These are phyloP conservation scores for Phycomyces blakesleeanus DNA, from an alignment of 192 early-diverging fungal species.

Conservation along the genomic window DNA sequence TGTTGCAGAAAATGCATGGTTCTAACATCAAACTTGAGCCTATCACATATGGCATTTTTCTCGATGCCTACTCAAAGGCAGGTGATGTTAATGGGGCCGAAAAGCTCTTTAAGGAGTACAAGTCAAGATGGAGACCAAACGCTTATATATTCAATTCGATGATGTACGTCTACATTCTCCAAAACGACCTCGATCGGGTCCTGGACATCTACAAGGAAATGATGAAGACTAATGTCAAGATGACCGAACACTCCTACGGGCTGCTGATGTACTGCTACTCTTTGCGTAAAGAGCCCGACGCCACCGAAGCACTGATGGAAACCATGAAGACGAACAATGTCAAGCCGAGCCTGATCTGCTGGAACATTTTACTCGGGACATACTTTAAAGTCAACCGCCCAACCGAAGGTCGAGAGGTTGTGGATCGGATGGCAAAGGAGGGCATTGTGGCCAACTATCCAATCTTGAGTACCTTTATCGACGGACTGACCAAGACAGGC, in stretches of 20 bases:
- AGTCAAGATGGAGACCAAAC: slow-evolving; percentile 57
- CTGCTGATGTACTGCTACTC: slow-evolving; percentile 42
- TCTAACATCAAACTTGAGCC: slow-evolving; percentile 4
- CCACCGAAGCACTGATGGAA: slow-evolving; percentile 34
- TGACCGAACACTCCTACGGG: slow-evolving; percentile 43
- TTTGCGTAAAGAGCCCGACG: slow-evolving; percentile 31
- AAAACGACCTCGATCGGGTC: slow-evolving; percentile 40
- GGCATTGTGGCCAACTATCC: slow-evolving; percentile 40
- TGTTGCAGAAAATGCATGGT: slow-evolving; percentile 14
- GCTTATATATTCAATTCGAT: slow-evolving; percentile 80
- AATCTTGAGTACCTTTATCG: slow-evolving; percentile 40
- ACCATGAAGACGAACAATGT: slow-evolving; percentile 42
- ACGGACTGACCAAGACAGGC: slow-evolving; percentile 36
- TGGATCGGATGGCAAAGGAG: slow-evolving; percentile 39
- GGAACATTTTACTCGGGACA: slow-evolving; percentile 49
- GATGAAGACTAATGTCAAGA: slow-evolving; percentile 32
- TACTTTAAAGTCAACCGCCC: slow-evolving; percentile 35
- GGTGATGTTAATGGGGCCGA: slow-evolving; percentile 72
- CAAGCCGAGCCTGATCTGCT: slow-evolving; percentile 36
- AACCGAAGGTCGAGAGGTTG: slow-evolving; percentile 35
- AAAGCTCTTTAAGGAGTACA: slow-evolving; percentile 71
- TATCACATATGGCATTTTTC: slow-evolving; percentile 65
- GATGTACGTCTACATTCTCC: slow-evolving; percentile 66
- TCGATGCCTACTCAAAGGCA: slow-evolving; percentile 69
- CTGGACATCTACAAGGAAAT: slow-evolving; percentile 43